Conservation (phyloP, 2,329 filamentous ascomycete genomes). For the Neofusicoccum ribis region DNA sequence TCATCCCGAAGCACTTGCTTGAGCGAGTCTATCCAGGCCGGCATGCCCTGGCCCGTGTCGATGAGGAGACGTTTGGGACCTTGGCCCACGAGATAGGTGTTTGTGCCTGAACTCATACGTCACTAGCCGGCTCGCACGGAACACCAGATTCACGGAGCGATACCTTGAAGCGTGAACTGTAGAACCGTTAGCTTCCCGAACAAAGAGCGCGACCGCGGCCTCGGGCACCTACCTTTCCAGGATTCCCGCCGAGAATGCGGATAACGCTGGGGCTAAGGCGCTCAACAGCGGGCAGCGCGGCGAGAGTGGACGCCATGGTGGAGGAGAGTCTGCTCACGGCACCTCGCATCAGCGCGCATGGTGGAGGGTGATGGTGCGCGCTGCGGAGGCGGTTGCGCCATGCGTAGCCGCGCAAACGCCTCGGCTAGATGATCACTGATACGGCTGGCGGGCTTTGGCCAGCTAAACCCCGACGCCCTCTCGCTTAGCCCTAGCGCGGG, state of each 20-base stretch:
- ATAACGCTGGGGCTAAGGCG: conserved; percentile 76
- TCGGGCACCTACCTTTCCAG: conserved; percentile 66
- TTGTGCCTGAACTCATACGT: conserved; percentile 61
- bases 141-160: too few relatives aligned
- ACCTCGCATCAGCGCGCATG: neutral
- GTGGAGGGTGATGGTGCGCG: conserved; percentile 1
- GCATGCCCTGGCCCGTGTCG: conserved; percentile 83
- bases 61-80: conserved; percentile 75
- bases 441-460: neutral
- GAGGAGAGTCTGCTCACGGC: neutral
- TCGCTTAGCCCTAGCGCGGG: neutral
- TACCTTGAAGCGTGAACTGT: conserved; percentile 65
- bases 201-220: conserved; percentile 28
- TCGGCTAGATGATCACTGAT: conserved; percentile 5
- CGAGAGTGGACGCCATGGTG: conserved; percentile 6
- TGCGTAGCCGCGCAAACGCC: neutral
- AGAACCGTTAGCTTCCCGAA: neutral
- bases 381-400: conserved; percentile 6
- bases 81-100: conserved; percentile 88
- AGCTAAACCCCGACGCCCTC: neutral
- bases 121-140: neutral
- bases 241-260: conserved; percentile 86
- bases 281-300: conserved; percentile 66
- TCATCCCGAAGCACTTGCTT: conserved; percentile 66
- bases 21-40: conserved; percentile 70